Percentiles rank a stretch among this genome's conserved stretches.
phyloP scores from a whole-genome alignment of 2,329 filamentous ascomycete genomes.

The Sporothrix protearum region DNA sequence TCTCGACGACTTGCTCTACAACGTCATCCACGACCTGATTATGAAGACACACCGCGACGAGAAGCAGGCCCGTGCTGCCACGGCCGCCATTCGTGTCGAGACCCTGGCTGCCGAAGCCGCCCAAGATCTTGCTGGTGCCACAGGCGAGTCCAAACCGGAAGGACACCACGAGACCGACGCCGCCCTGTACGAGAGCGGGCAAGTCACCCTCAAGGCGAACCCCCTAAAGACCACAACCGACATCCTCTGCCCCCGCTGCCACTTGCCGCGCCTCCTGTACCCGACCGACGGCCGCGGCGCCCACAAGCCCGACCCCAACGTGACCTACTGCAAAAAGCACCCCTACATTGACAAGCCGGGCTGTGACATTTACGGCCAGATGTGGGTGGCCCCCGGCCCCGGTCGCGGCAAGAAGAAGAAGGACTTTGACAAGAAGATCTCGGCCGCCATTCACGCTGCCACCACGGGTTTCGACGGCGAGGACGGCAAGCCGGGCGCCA shows the following conservation, averaged over 20 bases:
- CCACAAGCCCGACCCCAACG: conserved; percentile 60
- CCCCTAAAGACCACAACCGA: conserved; percentile 67
- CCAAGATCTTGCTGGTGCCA: conserved; percentile 44
- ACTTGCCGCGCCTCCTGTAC: conserved; percentile 68
- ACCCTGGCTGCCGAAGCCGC: conserved; percentile 57
- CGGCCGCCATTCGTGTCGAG: conserved; percentile 62
- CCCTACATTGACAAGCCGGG: conserved; percentile 73
- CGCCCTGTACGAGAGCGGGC: conserved; percentile 66
- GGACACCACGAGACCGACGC: conserved; percentile 63
- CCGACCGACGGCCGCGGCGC: conserved; percentile 68
- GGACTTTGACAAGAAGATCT: conserved; percentile 61
- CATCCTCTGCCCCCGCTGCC: conserved; percentile 70
- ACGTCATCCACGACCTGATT: conserved; percentile 70
- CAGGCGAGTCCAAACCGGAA: conserved; percentile 52
- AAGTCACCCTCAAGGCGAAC: conserved; percentile 66
- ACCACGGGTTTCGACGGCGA: conserved; percentile 42
- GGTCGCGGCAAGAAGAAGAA: conserved; percentile 76
- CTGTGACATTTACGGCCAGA: conserved; percentile 79
- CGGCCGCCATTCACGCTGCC: conserved; percentile 36
- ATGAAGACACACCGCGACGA: conserved; percentile 74
- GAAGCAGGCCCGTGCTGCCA: conserved; percentile 66
- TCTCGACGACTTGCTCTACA: conserved; percentile 71
- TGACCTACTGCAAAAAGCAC: conserved; percentile 74
- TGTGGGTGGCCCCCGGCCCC: conserved; percentile 68
- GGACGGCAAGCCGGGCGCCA: conserved; percentile 26